Evolutionary conservation across 2,329 filamentous ascomycete genomes (phyloP), one percentile per base, ranked within the genome.

Genomic region (Phyllosticta capitalensis): DNA sequence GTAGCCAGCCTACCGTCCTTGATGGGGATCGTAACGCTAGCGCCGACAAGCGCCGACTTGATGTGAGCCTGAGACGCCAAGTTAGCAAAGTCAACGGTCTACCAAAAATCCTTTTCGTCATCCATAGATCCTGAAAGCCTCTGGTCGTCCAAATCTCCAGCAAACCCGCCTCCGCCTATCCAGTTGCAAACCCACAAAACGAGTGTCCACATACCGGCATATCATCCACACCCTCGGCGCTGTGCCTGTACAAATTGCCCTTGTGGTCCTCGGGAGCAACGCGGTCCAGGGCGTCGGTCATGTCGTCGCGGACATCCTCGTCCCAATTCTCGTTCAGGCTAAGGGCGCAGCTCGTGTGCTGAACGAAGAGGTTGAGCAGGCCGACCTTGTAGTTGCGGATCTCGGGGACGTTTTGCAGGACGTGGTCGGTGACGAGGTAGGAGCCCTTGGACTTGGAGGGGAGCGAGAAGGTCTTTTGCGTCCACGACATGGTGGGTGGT

Each of bases 261-360:
- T 75, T 74, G 64, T 69, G 82, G 59, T 95, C 92, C 68, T 89
- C 88, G 0, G 92, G 91, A 50, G 87, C 94, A 67, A 99, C 88
- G 52, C 91, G 81, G 74, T 99, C 92, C 65, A 99, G 79, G 53
- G 92, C 90, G 76, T 96, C 90, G 69, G 84, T 90, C 92, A 97
- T 96, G 74, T 99, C 91, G 49, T 82, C 82, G 61, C 91, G 83
- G n/a, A 99, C 94, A 75, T 95, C 90, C 52, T 78, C 74, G 70
- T 92, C 90, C 78, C 79, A 87, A 76, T 97, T 97, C 81, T 99
- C 94, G 71, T 99, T 99, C 67, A 99, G 77, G 62, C 84, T 89
- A 57, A 99, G 80, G 12, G 89, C 94, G 75, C 91, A 96, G 68
- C 85, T 90, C 5, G 94, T 99, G 76, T 99, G 94, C 76, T 99